phyloP scores from a whole-genome alignment of 1,284 basidiomycete genomes.

The Trichosporon sp. region DNA sequence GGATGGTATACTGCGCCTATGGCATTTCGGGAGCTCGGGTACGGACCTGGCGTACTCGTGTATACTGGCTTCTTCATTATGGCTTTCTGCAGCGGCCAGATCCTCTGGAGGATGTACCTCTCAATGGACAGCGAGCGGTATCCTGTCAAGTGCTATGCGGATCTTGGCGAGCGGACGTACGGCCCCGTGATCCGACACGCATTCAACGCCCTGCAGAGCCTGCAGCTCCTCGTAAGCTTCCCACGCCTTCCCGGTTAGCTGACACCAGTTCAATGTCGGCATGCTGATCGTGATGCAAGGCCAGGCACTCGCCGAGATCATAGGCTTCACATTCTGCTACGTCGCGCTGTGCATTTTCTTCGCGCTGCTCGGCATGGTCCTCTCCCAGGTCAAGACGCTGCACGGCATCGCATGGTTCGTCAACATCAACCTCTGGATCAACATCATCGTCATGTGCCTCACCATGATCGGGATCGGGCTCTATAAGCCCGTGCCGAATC shows the following conservation, averaged over 20 bases:
- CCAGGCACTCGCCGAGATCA: slow-evolving; percentile 6
- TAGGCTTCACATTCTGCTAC: slow-evolving; percentile 16
- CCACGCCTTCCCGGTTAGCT: no score
- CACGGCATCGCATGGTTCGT: slow-evolving; percentile 12
- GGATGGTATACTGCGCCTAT: slow-evolving; percentile 42
- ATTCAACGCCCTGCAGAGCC: slow-evolving; percentile 14
- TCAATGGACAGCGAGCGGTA: slow-evolving; percentile 17
- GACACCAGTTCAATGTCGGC: slow-evolving; percentile 13
- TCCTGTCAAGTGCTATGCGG: slow-evolving; percentile 19
- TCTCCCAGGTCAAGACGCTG: slow-evolving; percentile 17
- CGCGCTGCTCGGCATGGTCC: slow-evolving; percentile 3
- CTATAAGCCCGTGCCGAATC: slow-evolving; percentile 48
- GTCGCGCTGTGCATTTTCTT: slow-evolving; percentile 9
- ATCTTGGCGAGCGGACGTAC: slow-evolving; percentile 19
- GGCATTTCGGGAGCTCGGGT: slow-evolving; percentile 30
- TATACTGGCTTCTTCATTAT: slow-evolving; percentile 18
- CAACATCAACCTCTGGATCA: slow-evolving; percentile 9
- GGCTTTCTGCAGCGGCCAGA: slow-evolving; percentile 17
- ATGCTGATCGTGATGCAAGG: slow-evolving; percentile 12
- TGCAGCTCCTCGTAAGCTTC: slow-evolving; percentile 13
- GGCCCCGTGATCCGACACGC: slow-evolving; percentile 7
- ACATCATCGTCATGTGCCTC: slow-evolving; percentile 9
- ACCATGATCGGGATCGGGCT: slow-evolving; percentile 11
- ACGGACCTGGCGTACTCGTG: slow-evolving; percentile 26
- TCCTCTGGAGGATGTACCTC: slow-evolving; percentile 22